Conservation (phyloP, 2,329 filamentous ascomycete species). For the Talaromyces rugulosus region DNA sequence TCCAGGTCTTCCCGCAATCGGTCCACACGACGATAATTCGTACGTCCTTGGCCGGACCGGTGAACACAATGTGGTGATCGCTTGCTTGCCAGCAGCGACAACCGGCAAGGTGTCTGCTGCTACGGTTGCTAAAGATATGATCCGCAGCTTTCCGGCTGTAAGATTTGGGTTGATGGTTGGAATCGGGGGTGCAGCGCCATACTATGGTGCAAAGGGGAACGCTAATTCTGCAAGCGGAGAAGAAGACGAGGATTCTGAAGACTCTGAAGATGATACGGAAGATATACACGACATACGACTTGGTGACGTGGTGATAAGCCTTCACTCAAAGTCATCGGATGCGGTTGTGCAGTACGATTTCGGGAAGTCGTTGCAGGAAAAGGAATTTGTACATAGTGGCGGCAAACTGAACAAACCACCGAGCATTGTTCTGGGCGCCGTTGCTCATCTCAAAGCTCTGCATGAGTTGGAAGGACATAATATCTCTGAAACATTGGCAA, state of each 20-base stretch:
- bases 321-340: slow-evolving; percentile 10
- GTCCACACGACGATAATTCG: neutral
- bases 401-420: slow-evolving; percentile 5
- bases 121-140: slow-evolving; percentile 16
- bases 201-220: neutral
- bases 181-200: slow-evolving; percentile 17
- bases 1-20: neutral
- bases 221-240: too few species aligned
- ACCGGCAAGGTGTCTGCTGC: slow-evolving; percentile 17
- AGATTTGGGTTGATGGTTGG: slow-evolving; percentile 17
- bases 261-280: neutral
- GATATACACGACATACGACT: slow-evolving; percentile 12
- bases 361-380: slow-evolving; percentile 13
- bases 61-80: slow-evolving; percentile 7
- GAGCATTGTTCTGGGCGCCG: neutral
- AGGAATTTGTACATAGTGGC: neutral
- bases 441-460: neutral
- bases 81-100: slow-evolving; percentile 15
- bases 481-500: neutral
- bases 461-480: neutral
- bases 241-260: neutral
- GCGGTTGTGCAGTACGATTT: slow-evolving; percentile 23
- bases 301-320: slow-evolving; percentile 14
- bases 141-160: slow-evolving; percentile 16
- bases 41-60: slow-evolving; percentile 5